Percentiles rank a stretch among this genome's conserved stretches.
Evolutionary conservation across 805 yeast genomes (phyloP).

Genomic region (Saturnispora zaruensis): DNA sequence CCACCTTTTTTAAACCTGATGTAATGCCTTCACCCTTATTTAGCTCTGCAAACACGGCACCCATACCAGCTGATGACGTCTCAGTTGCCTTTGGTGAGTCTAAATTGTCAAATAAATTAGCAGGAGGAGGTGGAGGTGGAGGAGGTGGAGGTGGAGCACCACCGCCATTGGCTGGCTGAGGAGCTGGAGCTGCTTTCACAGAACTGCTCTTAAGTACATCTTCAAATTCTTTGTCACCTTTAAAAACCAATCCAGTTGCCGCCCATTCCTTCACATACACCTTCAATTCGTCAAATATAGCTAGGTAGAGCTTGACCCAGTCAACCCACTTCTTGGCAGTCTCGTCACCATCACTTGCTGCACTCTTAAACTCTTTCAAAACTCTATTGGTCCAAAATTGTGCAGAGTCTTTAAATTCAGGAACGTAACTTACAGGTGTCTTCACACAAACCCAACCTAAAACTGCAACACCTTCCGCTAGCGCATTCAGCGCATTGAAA

Average conservation of each 20-base stretch:
- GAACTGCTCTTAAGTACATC: slow-evolving; percentile 32
- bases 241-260: slow-evolving; percentile 82
- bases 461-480: slow-evolving; percentile 84
- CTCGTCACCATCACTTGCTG: slow-evolving; percentile 35
- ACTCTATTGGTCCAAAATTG: slow-evolving; percentile 93
- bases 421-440: slow-evolving; percentile 66
- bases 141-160: slow-evolving; percentile 33
- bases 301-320: slow-evolving; percentile 69
- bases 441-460: slow-evolving; percentile 82
- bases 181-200: slow-evolving; percentile 15
- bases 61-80: slow-evolving; percentile 32
- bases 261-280: slow-evolving; percentile 69
- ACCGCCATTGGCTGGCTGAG: slow-evolving; percentile 17
- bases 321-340: slow-evolving; percentile 38
- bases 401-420: slow-evolving; percentile 83
- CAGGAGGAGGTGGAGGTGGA: slow-evolving; percentile 86
- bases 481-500: slow-evolving; percentile 67
- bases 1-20: slow-evolving; percentile 81
- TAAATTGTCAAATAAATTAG: slow-evolving; percentile 47
- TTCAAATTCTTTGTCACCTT: slow-evolving; percentile 50
- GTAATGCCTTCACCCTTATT: slow-evolving; percentile 82
- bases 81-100: slow-evolving; percentile 20
- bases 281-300: slow-evolving; percentile 61
- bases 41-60: slow-evolving; percentile 86
- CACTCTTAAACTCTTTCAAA: slow-evolving; percentile 72